Evolutionary conservation across 345 rosid species (phyloP), one percentile per base, ranked within the genome.

Genomic region (Microcos paniculata): DNA sequence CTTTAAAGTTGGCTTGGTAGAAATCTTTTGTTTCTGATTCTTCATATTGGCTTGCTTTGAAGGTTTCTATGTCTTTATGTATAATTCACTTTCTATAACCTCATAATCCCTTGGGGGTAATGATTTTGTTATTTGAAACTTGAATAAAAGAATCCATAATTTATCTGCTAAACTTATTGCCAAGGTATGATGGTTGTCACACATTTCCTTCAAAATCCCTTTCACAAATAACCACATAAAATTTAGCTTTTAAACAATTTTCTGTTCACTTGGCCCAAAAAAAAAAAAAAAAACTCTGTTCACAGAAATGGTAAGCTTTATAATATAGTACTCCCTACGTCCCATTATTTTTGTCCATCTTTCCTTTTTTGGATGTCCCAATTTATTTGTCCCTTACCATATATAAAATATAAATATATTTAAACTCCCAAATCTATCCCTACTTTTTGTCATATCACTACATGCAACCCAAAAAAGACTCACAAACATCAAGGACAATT

Each of bases 31-130:
- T 67, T 10, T 68, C 16, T 46, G 10, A 48, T 46, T 40, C 46
- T 46, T 9, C 38, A 46, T 67, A 67, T 67, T 67, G 30, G 62
- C 38, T 30, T 51, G 45, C 45, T 70, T 70, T 70, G 23, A 40
- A 67, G 30, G 49, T 10, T 16, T 46, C 18, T 46, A 9, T 67
- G 28, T 53, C 26, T 43, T 11, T 53, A 53, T 21, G 21, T 26
- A 46, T 5, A 26, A 42, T 68, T 68, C 12, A 19, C 57, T 52
- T 52, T 19, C 24, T n/a, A 6, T 52, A 52, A 52, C 24, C 19
- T 52, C 19, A n/a, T 3, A 6, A 52, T 19, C 7, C 57, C 24
- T n/a, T 52, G 2, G 57, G 57, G n/a, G 15, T 2, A 16, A 18
- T 19, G 53, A 18, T 49, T 49, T 4, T 49, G 7, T 49, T 49